Base-by-base conservation (phyloP, 2,329 filamentous ascomycete species). In the Scedosporium apiospermum region DNA sequence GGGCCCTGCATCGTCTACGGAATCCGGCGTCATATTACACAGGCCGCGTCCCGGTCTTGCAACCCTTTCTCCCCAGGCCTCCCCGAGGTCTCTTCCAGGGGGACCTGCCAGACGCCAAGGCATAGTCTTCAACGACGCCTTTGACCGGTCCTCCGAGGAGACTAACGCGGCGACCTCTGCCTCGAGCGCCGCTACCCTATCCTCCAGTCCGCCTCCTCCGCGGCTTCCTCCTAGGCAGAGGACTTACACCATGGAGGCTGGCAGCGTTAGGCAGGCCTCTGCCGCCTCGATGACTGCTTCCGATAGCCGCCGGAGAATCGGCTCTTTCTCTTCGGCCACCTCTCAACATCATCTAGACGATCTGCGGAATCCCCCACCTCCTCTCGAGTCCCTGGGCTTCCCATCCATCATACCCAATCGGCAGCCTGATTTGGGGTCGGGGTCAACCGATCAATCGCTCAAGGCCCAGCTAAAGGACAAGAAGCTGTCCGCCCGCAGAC, bases 301-400 rank as follows among this genome's bases (percentile, higher is more conserved):
- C 42, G 82, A 85, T 64, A 80, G 76, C 67, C 82, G 88, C 60
- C 83, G 87, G 68, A 82, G 88, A 60, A 83, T 91, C 53, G 87
- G 88, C 59, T 91, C 88, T 30, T 84, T 91, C 67, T 87, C 88
- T 67, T 88, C 87, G 42, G 80, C 85, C 6, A 70, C 62, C 16
- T 82, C 85, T 4, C 78, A 83, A 58, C 77, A 79, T 59, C 78
- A 81, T 58, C 74, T 79, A 63, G 80, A 83, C 23, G 81, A 83
- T 49, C 74, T 77, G 63, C 78, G 75, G 62, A 66, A 74, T 21
- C 70, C 75, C 23, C 70, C 74, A 26, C 72, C 75, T 10, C 69
- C 75, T 10, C 69, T 76, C 10, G 78, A 82, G 64, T 74, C 78
- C 2, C 65, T 78, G 23, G 71, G 74, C 44, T 79, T 77, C 64